A percentile compares a stretch with the other conserved stretches of the same genome.
These are phyloP conservation scores for Cyclotella sp. DNA, from an alignment of 108 stramenopile genomes.

Conservation along the genomic window DNA sequence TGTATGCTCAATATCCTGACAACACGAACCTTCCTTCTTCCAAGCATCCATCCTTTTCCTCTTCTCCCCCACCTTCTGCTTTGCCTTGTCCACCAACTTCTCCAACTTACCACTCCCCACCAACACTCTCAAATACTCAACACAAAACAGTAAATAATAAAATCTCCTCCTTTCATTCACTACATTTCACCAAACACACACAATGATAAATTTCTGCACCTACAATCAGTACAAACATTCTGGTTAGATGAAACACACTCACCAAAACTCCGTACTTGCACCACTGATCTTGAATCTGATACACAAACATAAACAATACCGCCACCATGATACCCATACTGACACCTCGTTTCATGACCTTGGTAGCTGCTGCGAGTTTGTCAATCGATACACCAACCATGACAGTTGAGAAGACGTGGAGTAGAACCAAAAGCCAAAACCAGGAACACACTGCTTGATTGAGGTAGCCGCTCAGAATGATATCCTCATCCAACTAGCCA, in stretches of 20 bases:
- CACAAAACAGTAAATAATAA: slow-evolving; percentile 84
- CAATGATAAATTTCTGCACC: slow-evolving; percentile 88
- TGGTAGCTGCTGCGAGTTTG: slow-evolving; percentile 70
- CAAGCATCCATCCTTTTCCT: slow-evolving; percentile 42
- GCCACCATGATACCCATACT: slow-evolving; percentile 82
- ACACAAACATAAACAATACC: slow-evolving; percentile 69
- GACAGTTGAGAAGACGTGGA: slow-evolving; percentile 76
- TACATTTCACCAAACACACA: slow-evolving; percentile 69
- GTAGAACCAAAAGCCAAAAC: slow-evolving; percentile 56
- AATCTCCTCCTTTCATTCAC: slow-evolving; percentile 81
- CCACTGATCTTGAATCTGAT: slow-evolving; percentile 71
- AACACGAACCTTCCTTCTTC: slow-evolving; percentile 3
- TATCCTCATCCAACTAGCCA: slow-evolving; percentile 66
- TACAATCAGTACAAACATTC: slow-evolving; percentile 68
- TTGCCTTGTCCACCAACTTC: slow-evolving; percentile 56
- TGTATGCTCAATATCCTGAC: too few species aligned
- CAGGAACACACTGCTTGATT: slow-evolving; percentile 67
- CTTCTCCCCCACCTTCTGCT: slow-evolving; percentile 39
- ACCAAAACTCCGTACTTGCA: slow-evolving; percentile 75
- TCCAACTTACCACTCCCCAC: slow-evolving; percentile 64
- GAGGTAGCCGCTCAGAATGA: slow-evolving; percentile 51
- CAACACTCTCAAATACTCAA: slow-evolving; percentile 73
- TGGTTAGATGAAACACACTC: slow-evolving; percentile 70
- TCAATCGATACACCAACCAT: slow-evolving; percentile 84
- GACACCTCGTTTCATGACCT: slow-evolving; percentile 83